Evolutionary conservation across 106 monocot species (phyloP), one percentile per base, ranked within the genome.

Genomic region (Allium sativum): DNA sequence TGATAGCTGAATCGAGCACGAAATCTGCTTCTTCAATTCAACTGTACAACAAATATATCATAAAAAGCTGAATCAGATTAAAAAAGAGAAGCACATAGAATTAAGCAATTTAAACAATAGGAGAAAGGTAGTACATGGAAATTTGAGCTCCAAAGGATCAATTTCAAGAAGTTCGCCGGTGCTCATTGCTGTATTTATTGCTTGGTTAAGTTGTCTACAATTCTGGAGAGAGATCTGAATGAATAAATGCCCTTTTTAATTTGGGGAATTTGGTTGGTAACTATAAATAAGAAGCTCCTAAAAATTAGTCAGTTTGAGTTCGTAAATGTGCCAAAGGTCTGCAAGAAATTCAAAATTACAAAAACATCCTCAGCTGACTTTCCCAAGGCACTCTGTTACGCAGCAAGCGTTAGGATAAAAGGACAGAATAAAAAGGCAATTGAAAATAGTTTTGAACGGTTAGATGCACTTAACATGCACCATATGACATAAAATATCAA

Each of bases 1-100:
- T 11, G 78, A 70, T 6, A 93, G 45, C 75, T 85, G 85, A 42
- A 93, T 76, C 20, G 85, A 85, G 64, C 88, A 88, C n/a, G 93
- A 85, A 70, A 88, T 85, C 88, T 82, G 88, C 82, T 93, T 93
- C 85, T 75, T 82, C 18, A 88, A 61, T 71, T 93, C 93, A 67
- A 93, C 93, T 93, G 44, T 60, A 64, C 71, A 55, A 21, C 31
- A 72, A 53, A 22, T 65, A 48, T 50, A 54, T 20, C 7, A 53
- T 59, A 64, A 9, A 18, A 7, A 10, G 12, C 61, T 8, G 55
- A 66, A 14, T 10, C 12, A 40, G 62, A 53, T 48, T 21, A 21
- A 44, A 61, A 52, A 16, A 15, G 43, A 53, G 19, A 43, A 21
- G 18, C 41, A 41, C 41, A 65, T 52, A 22, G 41, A 65, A 21